A percentile compares a stretch with the other conserved stretches of the same genome.
phyloP scores from a whole-genome alignment of 805 yeast species.

The Suhomyces sp. region DNA sequence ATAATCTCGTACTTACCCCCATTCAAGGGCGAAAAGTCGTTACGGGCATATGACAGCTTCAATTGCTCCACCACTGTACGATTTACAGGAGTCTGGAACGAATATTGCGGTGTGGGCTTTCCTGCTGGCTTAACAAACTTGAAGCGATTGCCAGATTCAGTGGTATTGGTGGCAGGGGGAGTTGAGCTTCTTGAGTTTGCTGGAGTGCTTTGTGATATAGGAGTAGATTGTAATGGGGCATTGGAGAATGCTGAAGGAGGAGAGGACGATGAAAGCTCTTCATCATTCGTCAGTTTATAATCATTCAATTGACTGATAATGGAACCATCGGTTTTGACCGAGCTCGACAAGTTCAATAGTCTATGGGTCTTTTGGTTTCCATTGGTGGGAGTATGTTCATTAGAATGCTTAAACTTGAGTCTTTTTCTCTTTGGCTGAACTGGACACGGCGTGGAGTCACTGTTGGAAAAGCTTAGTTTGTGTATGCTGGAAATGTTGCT shows the following conservation, averaged over 20 bases:
- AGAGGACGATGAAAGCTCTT: constrained; percentile 6
- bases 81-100: constrained; percentile 17
- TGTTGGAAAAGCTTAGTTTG: constrained; percentile 29
- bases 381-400: constrained; percentile 20
- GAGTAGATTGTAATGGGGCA: constrained; percentile 22
- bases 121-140: constrained; percentile 35
- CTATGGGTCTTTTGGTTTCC: constrained; percentile 16
- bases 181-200: constrained; percentile 38
- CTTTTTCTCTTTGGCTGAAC: constrained; percentile 37
- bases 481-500: constrained; percentile 12
- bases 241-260: constrained; percentile 2
- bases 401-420: constrained; percentile 23
- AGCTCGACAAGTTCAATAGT: constrained; percentile 30
- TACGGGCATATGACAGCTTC: constrained; percentile 11
- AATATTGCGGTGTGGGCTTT: constrained; percentile 16
- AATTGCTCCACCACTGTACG: neutral
- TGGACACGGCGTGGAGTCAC: constrained; percentile 46
- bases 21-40: constrained; percentile 9
- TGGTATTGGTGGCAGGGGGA: constrained; percentile 15
- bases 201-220: constrained; percentile 44
- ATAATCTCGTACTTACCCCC: constrained; percentile 21
- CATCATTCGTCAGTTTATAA: constrained; percentile 8
- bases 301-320: constrained; percentile 17
- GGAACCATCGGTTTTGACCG: constrained; percentile 27
- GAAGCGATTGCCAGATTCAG: constrained; percentile 43